Percentiles rank a stretch among this genome's conserved stretches.
Evolutionary conservation across 2,329 filamentous ascomycete genomes (phyloP).

Genomic region (Exophiala bonariae): DNA sequence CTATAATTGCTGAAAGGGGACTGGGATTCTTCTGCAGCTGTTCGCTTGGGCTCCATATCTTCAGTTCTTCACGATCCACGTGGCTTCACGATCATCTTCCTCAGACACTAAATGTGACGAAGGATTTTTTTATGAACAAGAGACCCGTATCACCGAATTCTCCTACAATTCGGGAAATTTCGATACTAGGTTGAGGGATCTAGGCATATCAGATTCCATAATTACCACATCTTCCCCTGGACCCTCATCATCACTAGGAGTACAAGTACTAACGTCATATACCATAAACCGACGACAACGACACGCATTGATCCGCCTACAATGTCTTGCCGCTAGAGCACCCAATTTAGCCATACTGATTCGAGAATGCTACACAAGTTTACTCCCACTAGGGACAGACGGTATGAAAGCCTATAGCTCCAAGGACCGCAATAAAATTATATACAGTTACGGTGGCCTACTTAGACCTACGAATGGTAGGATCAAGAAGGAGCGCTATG

Average conservation of each 20-base stretch:
- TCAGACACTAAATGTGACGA: constrained; percentile 24
- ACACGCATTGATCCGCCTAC: constrained; percentile 27
- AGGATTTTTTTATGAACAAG: constrained; percentile 26
- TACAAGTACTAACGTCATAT: constrained; percentile 26
- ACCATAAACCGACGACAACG: constrained; percentile 25
- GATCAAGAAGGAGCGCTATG: constrained; percentile 22
- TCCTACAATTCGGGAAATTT: constrained; percentile 19
- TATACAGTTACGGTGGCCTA: constrained; percentile 10
- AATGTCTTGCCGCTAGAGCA: constrained; percentile 26
- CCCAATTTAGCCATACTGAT: constrained; percentile 30
- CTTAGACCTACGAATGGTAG: constrained; percentile 2
- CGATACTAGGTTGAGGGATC: constrained; percentile 27
- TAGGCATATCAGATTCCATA: constrained; percentile 26
- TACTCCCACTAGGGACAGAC: constrained; percentile 22
- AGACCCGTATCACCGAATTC: constrained; percentile 23
- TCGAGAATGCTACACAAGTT: constrained; percentile 30
- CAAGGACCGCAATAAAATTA: constrained; percentile 15
- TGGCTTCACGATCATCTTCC: constrained; percentile 15
- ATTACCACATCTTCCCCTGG: constrained; percentile 25
- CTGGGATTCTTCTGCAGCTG: no score
- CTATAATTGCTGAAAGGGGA: no score
- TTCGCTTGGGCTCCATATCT: no score
- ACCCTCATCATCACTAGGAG: constrained; percentile 28
- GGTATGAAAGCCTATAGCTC: constrained; percentile 9
- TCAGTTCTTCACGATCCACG: no score